A percentile compares a stretch with the other conserved stretches of the same genome.
Conservation (phyloP, 352 stramenopile species). For the Phytopythium mirpurense region DNA sequence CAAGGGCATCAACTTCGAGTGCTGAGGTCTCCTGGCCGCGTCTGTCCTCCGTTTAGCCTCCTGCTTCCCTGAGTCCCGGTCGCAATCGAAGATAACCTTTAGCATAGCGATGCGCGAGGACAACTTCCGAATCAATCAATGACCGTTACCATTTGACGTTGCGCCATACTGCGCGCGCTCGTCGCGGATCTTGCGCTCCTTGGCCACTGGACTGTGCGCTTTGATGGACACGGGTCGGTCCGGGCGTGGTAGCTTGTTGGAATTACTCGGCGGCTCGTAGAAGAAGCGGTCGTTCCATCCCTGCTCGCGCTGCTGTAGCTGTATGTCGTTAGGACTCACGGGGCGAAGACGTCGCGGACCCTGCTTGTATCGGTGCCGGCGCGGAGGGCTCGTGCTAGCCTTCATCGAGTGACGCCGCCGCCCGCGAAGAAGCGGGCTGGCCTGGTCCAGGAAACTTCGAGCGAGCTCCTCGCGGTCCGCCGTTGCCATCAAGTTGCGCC, state of each 20-base stretch:
- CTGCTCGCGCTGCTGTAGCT: constrained; percentile 57
- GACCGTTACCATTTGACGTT: not conserved
- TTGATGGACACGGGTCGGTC: constrained; percentile 18
- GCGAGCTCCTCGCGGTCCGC: constrained; percentile 35
- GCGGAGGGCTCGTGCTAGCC: constrained; percentile 9
- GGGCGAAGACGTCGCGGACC: constrained; percentile 31
- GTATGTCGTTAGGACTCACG: constrained; percentile 35
- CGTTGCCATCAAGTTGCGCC: constrained; percentile 30
- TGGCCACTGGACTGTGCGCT: constrained; percentile 20
- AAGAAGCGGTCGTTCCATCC: constrained; percentile 76
- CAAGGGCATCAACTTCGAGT: constrained; percentile 33
- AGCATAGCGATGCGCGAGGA: too few relatives aligned
- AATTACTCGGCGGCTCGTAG: constrained; percentile 40
- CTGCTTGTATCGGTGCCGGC: constrained; percentile 15
- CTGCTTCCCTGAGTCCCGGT: constrained; percentile 18
- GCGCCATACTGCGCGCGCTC: constrained; percentile 54
- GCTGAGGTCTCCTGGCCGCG: constrained; percentile 17
- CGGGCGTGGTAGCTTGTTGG: constrained; percentile 32
- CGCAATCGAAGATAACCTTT: not conserved
- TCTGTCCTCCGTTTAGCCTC: constrained; percentile 13
- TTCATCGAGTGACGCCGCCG: constrained; percentile 12
- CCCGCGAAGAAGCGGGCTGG: not conserved
- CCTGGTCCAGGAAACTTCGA: constrained; percentile 40
- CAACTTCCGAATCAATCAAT: not conserved
- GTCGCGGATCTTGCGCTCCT: constrained; percentile 46